Evolutionary conservation across 2,329 filamentous ascomycete species (phyloP), one percentile per base, ranked within the genome.

Genomic region (Grosmannia serpens): DNA sequence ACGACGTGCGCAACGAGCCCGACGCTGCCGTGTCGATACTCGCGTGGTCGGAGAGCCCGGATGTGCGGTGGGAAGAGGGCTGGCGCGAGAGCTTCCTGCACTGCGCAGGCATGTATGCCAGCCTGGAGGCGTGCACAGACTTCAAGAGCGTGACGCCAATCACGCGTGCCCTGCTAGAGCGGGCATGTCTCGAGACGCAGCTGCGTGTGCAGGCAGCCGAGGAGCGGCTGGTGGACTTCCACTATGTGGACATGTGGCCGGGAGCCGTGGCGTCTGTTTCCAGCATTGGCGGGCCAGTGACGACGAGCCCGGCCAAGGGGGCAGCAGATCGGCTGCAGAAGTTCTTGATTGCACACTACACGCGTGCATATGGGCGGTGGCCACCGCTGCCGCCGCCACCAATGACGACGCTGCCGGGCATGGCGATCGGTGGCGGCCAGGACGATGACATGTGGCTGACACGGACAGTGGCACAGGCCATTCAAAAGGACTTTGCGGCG

Each of bases 81-180:
- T 89, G 85, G 77, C 75, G 80, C 20, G 85, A 88, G 67, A 78
- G 79, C 29, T 89, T 87, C 64, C 73, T 83, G 8, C 86, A 89
- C 66, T 81, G 82, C 62, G 80, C 79, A 3, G 86, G 86, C 29
- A 82, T 87, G 78, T 84, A 79, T 66, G 74, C 67, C 51, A 73
- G 70, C 27, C 68, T 84, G n/a, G 78, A 83, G 61, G 63, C 64
- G 4, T 76, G 74, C 26, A 70, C 77, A 13, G 84, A 86, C 64
- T 88, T 80, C 68, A 77, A 75, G 59, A 70, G 74, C 53, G 70
- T 87, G 27, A 82, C 83, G 1, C 77, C 82, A 1, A 81, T 85
- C 54, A 85, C 85, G 0, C 78, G 79, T 15, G 80, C 83, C 0
- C 77, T 87, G 3, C 73, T 88, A 0, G 83, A 86, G 51, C 75